Evolutionary conservation across 306 rosid genomes (phyloP), one percentile per base, ranked within the genome.

Genomic region (Fragaria ananassa): DNA sequence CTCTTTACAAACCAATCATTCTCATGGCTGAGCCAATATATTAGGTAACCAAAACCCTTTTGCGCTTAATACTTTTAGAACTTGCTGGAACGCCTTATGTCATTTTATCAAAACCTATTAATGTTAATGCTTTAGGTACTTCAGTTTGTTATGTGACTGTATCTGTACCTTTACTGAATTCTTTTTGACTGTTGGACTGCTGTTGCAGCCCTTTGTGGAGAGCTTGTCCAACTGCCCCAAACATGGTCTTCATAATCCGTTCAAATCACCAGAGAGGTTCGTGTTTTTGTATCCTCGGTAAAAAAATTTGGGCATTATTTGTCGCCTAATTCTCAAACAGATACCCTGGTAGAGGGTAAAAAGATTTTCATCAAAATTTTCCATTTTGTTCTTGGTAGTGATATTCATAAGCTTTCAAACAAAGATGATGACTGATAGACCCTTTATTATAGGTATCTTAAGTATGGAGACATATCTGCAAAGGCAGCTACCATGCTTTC

Each of bases 241-340:
- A 78, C 98, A 92, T 78, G 98, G 98, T 75, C 80, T 95, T 13
- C 98, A 95, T 83, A 95, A 95, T 81, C 98, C 98, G 11, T 92
- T 95, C 81, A 95, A 95, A 88, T 89, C 90, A 49, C 98, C 98
- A 3, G 96, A 95, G 88, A 90, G 98, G 98, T 95, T 75, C 68
- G 84, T 63, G 67, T 81, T 75, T 34, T 13, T 13, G 49, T 68
- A 45, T 3, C 18, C 58, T 69, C 17, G 18, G 25, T 15, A 21
- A 23, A 1, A 25, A 42, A 37, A 31, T n/a, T 34, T 60, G 54
- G 15, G 31, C 18, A 46, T 62, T 21, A 5, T 7, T 7, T 31
- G 0, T 44, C 72, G 6, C 34, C 19, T 17, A 67, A 12, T 79
- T 10, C 44, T 5, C 70, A 4, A 3, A 19, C 2, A 27, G 12